A percentile compares a stretch with the other conserved stretches of the same genome.
Evolutionary conservation across 495 filamentous ascomycete genomes (phyloP).

Genomic region (Parathielavia hyrcaniae): DNA sequence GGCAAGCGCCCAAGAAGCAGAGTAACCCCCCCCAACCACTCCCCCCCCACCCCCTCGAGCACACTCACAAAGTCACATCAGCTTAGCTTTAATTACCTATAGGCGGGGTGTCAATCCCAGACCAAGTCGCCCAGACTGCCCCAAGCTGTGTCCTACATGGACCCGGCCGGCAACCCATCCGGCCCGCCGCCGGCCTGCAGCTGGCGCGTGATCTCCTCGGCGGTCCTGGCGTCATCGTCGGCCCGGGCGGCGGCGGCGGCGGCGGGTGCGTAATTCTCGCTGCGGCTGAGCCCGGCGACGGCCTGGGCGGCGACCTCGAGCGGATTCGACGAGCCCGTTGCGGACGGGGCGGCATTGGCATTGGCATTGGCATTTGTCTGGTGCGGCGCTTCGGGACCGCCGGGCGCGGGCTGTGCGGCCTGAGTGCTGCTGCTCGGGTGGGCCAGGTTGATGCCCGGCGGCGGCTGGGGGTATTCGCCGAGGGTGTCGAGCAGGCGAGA

Average conservation of each 20-base stretch:
- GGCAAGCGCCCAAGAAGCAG: too few species aligned
- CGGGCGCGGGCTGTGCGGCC: background rate
- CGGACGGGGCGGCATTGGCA: constrained; percentile 8
- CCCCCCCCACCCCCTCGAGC: too few species aligned
- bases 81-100: too few species aligned
- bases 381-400: background rate
- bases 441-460: constrained; percentile 44
- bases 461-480: constrained; percentile 77
- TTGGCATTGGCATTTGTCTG: too few species aligned
- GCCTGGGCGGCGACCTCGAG: constrained; percentile 36
- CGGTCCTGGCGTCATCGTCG: constrained; percentile 34
- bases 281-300: constrained; percentile 30
- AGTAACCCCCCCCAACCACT: too few species aligned
- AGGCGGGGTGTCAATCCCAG: too few species aligned
- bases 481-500: constrained; percentile 77
- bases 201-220: constrained; percentile 38
- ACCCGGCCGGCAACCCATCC: constrained; percentile 19
- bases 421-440: constrained; percentile 26
- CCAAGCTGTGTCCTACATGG: constrained; percentile 17
- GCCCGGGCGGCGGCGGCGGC: background rate
- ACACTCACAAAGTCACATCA: too few species aligned
- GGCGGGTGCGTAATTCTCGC: constrained; percentile 17
- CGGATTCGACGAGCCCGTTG: constrained; percentile 6
- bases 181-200: constrained; percentile 31
- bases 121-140: too few species aligned